phyloP scores from a whole-genome alignment of 805 yeast genomes.

The Barnettozyma wickerhamii region DNA sequence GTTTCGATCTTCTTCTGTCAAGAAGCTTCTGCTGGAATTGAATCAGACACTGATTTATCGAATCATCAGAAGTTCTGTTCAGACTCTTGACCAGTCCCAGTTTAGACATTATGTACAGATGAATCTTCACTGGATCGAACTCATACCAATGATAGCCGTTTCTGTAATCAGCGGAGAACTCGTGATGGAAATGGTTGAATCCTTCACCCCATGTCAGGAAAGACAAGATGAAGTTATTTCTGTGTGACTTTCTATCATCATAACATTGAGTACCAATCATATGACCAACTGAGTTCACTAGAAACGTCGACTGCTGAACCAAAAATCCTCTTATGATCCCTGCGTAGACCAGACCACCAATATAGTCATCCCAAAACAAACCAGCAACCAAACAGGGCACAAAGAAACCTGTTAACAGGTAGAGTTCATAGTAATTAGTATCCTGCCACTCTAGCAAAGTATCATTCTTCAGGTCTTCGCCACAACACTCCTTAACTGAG shows the following conservation, averaged over 20 bases:
- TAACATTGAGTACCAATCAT: conserved; percentile 68
- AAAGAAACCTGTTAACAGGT: conserved; percentile 46
- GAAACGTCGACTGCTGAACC: conserved; percentile 76
- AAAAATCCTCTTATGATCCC: conserved; percentile 68
- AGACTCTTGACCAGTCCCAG: conserved; percentile 58
- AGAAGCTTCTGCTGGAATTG: conserved; percentile 80
- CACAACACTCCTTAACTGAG: conserved; percentile 32
- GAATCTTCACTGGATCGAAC: conserved; percentile 86
- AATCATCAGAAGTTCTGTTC: conserved; percentile 37
- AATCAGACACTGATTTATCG: conserved; percentile 66
- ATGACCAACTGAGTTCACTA: conserved; percentile 83
- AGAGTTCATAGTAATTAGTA: conserved; percentile 41
- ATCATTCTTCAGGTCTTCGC: conserved; percentile 59
- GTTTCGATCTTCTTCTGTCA: conserved; percentile 68
- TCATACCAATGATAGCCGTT: conserved; percentile 67
- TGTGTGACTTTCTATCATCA: conserved; percentile 69
- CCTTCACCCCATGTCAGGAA: conserved; percentile 84
- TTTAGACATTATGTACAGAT: conserved; percentile 41
- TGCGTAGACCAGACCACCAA: conserved; percentile 75
- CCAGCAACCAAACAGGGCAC: conserved; percentile 68
- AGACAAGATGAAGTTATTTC: conserved; percentile 60
- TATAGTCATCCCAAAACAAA: conserved; percentile 63
- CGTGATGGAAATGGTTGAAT: conserved; percentile 91
- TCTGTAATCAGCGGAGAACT: conserved; percentile 88
- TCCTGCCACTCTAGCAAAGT: conserved; percentile 37